Base-by-base conservation (phyloP, 1,284 basidiomycete genomes). In the Golubevia sp. region DNA sequence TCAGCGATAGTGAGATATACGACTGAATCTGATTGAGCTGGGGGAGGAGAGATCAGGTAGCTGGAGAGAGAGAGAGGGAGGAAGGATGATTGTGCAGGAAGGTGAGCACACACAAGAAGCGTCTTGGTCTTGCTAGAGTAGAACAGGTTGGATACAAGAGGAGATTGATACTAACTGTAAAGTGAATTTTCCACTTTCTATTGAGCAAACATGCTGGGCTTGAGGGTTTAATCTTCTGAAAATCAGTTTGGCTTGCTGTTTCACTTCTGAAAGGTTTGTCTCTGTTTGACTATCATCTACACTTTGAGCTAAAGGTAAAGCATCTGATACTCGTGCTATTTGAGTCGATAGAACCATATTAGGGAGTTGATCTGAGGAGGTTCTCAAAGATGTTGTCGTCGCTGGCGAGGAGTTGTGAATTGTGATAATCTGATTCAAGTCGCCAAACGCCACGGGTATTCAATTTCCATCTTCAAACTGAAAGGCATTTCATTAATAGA, bases 171-270 rank as follows among this genome's bases (percentile, higher is more conserved):
- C 86, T 65, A 61, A 96, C 95, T 99, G 96, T 63, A 98, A 86
- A 5, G 94, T 95, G 84, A 94, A 96, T 70, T 90, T 89, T 1
- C 94, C 95, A 71, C 92, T 95, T 84, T 99, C 97, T 79, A 99
- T 99, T 7, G 93, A 97, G 85, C 96, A 97, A 30, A 92, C 88
- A 15, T 94, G 93, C 84, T 99, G 97, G 21, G 93, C 91, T 79
- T 96, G 94, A 49, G 94, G 90, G 34, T 91, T 93, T 83, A 99
- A 90, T 55, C 96, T 90, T 62, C 95, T 88, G 83, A 98, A 97
- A 79, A 99, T 91, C 75, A 98, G 88, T 85, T 99, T 99, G 55
- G 94, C 90, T 84, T 99, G 96, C 78, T 98, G 96, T 85, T 98
- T 99, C 88, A 97, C 94, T 85, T 98, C 96, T 76, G 94, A 92